Conservation (phyloP, 495 filamentous ascomycete genomes). For the Articulospora tetracladia region DNA sequence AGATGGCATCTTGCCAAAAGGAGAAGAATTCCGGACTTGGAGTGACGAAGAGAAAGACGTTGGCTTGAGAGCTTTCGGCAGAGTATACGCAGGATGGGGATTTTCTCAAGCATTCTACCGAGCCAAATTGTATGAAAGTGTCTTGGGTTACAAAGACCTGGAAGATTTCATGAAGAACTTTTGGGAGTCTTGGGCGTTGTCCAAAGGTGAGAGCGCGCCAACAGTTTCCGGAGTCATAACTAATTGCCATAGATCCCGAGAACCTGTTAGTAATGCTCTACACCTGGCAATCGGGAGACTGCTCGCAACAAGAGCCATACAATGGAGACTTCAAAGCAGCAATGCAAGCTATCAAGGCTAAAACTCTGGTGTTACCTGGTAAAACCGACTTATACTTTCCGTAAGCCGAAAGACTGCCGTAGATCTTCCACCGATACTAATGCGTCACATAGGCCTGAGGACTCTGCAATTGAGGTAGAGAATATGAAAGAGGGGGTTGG, state of each 20-base stretch:
- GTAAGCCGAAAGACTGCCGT: conserved; percentile 32
- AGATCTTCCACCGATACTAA: not conserved
- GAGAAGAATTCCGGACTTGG: conserved; percentile 46
- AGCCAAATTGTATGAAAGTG: conserved; percentile 57
- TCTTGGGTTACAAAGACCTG: conserved; percentile 54
- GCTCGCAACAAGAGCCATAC: conserved; percentile 58
- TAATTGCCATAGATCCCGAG: conserved; percentile 50
- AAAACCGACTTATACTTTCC: conserved; percentile 75
- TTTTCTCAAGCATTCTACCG: conserved; percentile 72
- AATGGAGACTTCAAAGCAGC: conserved; percentile 61
- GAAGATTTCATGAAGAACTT: conserved; percentile 69
- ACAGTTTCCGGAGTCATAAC: not conserved
- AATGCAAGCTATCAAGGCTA: conserved; percentile 64
- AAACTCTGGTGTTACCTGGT: conserved; percentile 57
- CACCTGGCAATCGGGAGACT: conserved; percentile 72
- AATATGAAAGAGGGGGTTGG: conserved; percentile 61
- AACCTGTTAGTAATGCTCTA: conserved; percentile 64
- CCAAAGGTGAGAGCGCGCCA: conserved; percentile 43
- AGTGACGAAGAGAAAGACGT: conserved; percentile 49
- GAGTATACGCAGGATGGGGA: conserved; percentile 75
- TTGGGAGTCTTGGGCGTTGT: conserved; percentile 68
- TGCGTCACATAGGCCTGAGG: conserved; percentile 48
- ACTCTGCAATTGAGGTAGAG: conserved; percentile 63
- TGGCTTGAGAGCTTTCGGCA: conserved; percentile 64
- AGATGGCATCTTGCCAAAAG: conserved; percentile 31